Base-by-base conservation (phyloP, 2,329 filamentous ascomycete genomes). In the Colletotrichum higginsianum region DNA sequence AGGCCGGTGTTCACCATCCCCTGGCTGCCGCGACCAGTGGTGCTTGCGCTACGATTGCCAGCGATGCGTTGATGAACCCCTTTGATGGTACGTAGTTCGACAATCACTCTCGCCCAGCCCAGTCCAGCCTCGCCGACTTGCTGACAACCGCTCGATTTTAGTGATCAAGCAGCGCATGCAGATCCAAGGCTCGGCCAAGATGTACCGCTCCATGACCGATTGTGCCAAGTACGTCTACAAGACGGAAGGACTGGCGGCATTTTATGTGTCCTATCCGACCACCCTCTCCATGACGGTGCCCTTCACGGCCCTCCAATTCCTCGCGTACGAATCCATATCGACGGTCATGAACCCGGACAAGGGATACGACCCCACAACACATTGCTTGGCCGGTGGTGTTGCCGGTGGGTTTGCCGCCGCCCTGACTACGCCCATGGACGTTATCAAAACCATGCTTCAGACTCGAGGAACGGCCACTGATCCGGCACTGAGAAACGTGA, bases 91-190 rank as follows among this genome's bases (percentile, higher is more conserved):
- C 40, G 67, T 78, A 90, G 64, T 30, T 58, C 21, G 23, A 21
- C 26, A 6, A 30, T 12, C 1, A 13, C 2, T 40, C 26, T 21
- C 15, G 13, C 23, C 18, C 11, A 40, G 40, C 15, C 16, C 7
- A 12, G 23, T 15, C 9, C 38, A 8, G 9, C 13, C 12, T 60
- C 13, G 26, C 30, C 30, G 9, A 35, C n/a, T 46, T 49, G 38
- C 23, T 69, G 35, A 71, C 67, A 3, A 23, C 21, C 21, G 47
- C 3, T 50, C 46, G 3, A 47, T 30, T 40, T 40, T 78, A 98
- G 96, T 99, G 73, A 98, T 99, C 86, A 99, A 99, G 85, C 96
- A 99, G 83, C 94, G 96, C 78, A 99, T 99, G 96, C 96, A 99
- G 83, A 93, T 99, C 71, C 94, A 98, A 81, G 93, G 96, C 78